Evolutionary conservation across 306 rosid genomes (phyloP), one percentile per base, ranked within the genome.

Genomic region (Cucumis sativus): DNA sequence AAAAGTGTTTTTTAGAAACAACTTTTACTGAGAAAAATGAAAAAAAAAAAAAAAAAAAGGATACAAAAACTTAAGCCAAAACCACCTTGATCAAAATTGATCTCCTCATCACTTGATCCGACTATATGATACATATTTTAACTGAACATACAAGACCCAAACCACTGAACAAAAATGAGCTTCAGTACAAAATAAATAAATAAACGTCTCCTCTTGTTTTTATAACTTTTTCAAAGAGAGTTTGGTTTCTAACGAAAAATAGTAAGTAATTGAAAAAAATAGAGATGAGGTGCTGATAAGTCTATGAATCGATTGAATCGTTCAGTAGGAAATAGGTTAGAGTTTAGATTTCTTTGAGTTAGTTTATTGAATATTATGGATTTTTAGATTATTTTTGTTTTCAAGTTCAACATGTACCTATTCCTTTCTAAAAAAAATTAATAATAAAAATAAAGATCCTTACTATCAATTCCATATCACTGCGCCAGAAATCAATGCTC

Each of bases 401-500:
- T 73, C 35, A 75, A 63, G 37, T 28, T 28, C 30, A 28, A 28
- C 30, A 72, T 67, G 74, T 33, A 88, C 99, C 90, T 80, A 43
- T 0, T 43, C n/a, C n/a, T 43, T 10, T 43, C 8, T 5, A 41
- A 43, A 43, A 43, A 43, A 43, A 43, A 43, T 43, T 10, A 43
- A 43, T 43, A 43, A 43, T n/a, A 1, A n/a, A 43, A 43, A 43
- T 43, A 10, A 75, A 67, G 61, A 66, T 37, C 87, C 98, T 95
- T 80, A 95, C 99, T 95, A 80, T 95, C 90, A 85, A 95, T 92
- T 83, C 99, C 99, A 86, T 95, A 95, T 55, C 97, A 81, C 90
- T 90, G 86, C 97, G 99, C 99, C 99, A 95, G 84, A 95, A 95
- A 79, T 95, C 97, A 55, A 92, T 84, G 79, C 97, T 89, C 56